These are phyloP conservation scores for Medicago arabica DNA, from an alignment of 306 rosid genomes.

Conservation along the genomic window DNA sequence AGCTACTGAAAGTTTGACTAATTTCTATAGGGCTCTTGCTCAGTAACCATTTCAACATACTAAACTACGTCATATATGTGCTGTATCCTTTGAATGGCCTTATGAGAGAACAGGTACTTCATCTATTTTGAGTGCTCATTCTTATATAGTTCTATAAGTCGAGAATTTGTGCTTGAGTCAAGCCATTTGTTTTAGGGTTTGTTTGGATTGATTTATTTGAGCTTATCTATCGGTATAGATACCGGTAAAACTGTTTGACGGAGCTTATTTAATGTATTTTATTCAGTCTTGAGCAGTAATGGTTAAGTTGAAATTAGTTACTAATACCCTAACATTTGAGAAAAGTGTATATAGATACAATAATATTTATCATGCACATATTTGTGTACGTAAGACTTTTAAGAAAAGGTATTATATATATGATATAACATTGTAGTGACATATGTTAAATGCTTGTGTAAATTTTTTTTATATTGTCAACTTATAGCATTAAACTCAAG, in stretches of 20 bases:
- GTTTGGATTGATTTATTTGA: background rate
- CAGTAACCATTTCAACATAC: slow-evolving; percentile 66
- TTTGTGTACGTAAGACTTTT: too few species aligned
- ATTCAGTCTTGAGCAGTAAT: too few species aligned
- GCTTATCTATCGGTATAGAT: background rate
- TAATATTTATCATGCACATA: too few species aligned
- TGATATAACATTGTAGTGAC: too few species aligned
- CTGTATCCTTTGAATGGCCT: slow-evolving; percentile 69
- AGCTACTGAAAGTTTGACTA: slow-evolving; percentile 30
- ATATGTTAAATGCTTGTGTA: too few species aligned
- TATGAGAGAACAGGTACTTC: slow-evolving; percentile 75
- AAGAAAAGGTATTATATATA: too few species aligned
- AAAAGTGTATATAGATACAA: too few species aligned
- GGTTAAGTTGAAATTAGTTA: too few species aligned
- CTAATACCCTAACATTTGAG: too few species aligned
- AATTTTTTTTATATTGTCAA: too few species aligned
- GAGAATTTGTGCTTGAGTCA: background rate
- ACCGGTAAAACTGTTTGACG: too few species aligned
- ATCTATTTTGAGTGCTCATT: slow-evolving; percentile 35
- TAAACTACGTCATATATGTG: slow-evolving; percentile 66
- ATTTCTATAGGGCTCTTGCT: slow-evolving; percentile 61
- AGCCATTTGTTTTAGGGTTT: background rate
- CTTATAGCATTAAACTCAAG: too few species aligned
- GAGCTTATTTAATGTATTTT: slow-evolving; percentile 26
- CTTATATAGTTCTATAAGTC: background rate